Percentiles rank a stretch among this genome's conserved stretches.
These are phyloP conservation scores for Colletotrichum plurivorum DNA, from an alignment of 2,329 filamentous ascomycete species.

Conservation along the genomic window DNA sequence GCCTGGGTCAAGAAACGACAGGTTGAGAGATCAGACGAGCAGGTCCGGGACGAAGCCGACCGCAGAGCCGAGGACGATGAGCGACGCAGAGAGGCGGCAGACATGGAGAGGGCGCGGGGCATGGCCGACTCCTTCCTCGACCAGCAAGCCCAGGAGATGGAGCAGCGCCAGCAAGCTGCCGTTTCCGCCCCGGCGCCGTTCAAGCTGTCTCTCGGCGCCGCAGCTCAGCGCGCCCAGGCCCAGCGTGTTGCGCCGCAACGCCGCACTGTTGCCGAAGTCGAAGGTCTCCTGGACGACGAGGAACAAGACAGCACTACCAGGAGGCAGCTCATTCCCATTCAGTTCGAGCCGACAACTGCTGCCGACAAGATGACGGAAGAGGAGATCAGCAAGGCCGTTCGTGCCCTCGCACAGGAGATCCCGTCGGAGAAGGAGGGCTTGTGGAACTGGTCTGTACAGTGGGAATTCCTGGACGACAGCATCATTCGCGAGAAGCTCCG, in stretches of 20 bases:
- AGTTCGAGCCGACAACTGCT: constrained; percentile 79
- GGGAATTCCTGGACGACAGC: constrained; percentile 88
- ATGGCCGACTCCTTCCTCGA: constrained; percentile 94
- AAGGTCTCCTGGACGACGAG: constrained; percentile 94
- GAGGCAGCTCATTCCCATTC: constrained; percentile 85
- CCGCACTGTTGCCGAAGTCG: constrained; percentile 92
- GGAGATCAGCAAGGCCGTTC: constrained; percentile 85
- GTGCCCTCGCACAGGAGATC: constrained; percentile 89
- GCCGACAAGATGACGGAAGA: constrained; percentile 84
- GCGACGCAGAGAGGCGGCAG: constrained; percentile 75
- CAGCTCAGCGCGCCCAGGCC: constrained; percentile 79
- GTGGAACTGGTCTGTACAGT: constrained; percentile 94
- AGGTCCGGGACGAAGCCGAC: constrained; percentile 85
- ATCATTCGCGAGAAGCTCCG: constrained; percentile 88
- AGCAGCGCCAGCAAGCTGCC: constrained; percentile 57
- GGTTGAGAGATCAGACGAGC: constrained; percentile 80
- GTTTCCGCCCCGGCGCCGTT: constrained; percentile 77
- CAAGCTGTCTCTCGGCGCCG: constrained; percentile 92
- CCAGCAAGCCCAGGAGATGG: constrained; percentile 84
- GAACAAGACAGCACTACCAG: constrained; percentile 82
- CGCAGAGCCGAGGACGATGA: constrained; percentile 84
- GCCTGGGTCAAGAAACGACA: constrained; percentile 88
- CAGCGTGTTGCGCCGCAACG: constrained; percentile 71
- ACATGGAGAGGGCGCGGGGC: constrained; percentile 83
- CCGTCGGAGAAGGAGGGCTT: constrained; percentile 88